Conservation (phyloP, 1,139 yeast genomes). For the Hyphopichia fennica region DNA sequence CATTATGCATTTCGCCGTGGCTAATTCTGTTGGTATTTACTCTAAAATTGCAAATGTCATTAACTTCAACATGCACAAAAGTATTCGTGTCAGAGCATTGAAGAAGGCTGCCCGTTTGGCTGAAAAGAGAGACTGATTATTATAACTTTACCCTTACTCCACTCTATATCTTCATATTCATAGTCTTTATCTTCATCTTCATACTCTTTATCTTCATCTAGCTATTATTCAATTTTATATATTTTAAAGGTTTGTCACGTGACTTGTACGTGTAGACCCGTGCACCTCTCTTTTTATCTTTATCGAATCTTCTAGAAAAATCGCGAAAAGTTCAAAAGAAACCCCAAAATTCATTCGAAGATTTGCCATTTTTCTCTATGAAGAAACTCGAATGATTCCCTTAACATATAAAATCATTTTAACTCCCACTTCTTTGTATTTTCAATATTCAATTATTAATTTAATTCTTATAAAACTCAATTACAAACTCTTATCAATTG, state of each 20-base stretch:
- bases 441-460: no score
- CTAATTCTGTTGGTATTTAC: slow-evolving; percentile 77
- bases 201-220: no score
- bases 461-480: no score
- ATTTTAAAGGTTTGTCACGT: no score
- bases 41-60: slow-evolving; percentile 66
- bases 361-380: neutral
- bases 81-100: slow-evolving; percentile 79
- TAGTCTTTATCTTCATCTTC: neutral
- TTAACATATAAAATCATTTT: neutral
- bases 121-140: neutral
- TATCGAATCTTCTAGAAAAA: slow-evolving; percentile 21
- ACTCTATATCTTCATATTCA: neutral
- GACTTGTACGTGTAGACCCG: no score
- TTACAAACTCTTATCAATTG: no score
- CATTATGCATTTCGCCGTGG: slow-evolving; percentile 81
- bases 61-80: slow-evolving; percentile 75
- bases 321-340: slow-evolving; percentile 11
- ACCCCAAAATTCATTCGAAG: neutral
- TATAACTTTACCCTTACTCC: neutral
- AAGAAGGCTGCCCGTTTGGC: slow-evolving; percentile 61
- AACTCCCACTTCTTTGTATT: no score
- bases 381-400: neutral
- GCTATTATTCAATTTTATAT: no score
- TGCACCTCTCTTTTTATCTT: no score